A percentile compares a stretch with the other conserved stretches of the same genome.
phyloP scores from a whole-genome alignment of 2,329 filamentous ascomycete genomes.

The Fusarium compactum region DNA sequence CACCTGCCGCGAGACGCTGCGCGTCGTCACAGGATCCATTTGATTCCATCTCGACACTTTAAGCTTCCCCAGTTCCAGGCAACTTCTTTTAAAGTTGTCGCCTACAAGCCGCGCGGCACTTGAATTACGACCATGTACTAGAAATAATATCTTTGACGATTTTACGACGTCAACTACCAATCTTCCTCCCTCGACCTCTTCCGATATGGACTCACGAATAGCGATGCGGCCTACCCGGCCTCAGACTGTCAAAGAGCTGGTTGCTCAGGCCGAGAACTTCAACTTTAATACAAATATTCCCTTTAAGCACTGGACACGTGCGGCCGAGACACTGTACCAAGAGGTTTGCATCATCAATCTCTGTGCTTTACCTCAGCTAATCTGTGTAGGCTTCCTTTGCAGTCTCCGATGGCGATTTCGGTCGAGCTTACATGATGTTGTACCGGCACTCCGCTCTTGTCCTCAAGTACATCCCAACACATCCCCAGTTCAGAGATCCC shows the following conservation, averaged over 20 bases:
- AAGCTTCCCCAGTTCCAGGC: constrained; percentile 19
- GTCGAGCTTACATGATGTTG: constrained; percentile 91
- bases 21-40: constrained; percentile 40
- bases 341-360: constrained; percentile 68
- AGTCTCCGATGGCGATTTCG: constrained; percentile 84
- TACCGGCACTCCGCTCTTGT: constrained; percentile 90
- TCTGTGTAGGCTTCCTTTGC: constrained; percentile 80
- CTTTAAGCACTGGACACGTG: constrained; percentile 84
- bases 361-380: constrained; percentile 25
- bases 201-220: constrained; percentile 48
- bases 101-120: constrained; percentile 26
- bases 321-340: constrained; percentile 81
- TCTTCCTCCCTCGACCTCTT: neutral
- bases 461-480: constrained; percentile 77
- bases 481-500: constrained; percentile 79
- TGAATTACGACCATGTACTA: constrained; percentile 22
- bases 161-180: constrained; percentile 15
- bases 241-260: constrained; percentile 79
- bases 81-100: constrained; percentile 23
- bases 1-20: constrained; percentile 18
- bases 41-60: constrained; percentile 30
- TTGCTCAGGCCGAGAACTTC: constrained; percentile 80
- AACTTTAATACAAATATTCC: constrained; percentile 82
- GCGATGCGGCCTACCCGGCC: constrained; percentile 63
- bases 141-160: constrained; percentile 30